Evolutionary conservation across 2,329 filamentous ascomycete species (phyloP).

Genomic region (Amphichorda felina): DNA sequence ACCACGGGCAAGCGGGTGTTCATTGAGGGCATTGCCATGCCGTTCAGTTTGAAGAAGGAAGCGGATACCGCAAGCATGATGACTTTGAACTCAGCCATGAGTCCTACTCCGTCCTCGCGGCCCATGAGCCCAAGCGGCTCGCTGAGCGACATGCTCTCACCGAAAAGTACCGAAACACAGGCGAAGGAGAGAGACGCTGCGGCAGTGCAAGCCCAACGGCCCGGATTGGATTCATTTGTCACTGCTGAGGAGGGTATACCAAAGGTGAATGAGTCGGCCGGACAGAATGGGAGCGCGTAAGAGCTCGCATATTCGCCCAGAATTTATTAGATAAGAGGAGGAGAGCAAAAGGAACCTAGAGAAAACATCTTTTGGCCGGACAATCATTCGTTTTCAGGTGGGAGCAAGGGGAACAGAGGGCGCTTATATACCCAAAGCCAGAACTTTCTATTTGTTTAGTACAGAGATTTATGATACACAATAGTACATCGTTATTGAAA

Average conservation of each 20-base stretch:
- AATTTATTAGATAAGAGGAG: too few species aligned
- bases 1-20: slow-evolving; percentile 52
- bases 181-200: neutral
- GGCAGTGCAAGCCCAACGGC: neutral
- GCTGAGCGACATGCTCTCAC: neutral
- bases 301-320: too few species aligned
- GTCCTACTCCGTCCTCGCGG: slow-evolving; percentile 15
- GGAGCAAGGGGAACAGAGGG: neutral
- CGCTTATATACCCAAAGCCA: slow-evolving; percentile 1
- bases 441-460: slow-evolving; percentile 1
- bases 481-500: slow-evolving; percentile 1
- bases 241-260: slow-evolving; percentile 2
- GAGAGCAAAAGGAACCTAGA: neutral
- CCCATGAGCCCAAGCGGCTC: slow-evolving; percentile 18
- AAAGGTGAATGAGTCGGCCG: neutral
- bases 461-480: slow-evolving; percentile 1
- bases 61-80: slow-evolving; percentile 59
- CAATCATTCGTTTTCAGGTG: neutral
- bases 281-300: neutral
- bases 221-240: slow-evolving; percentile 2
- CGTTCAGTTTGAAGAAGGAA: slow-evolving; percentile 56
- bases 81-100: slow-evolving; percentile 40
- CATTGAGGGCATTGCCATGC: slow-evolving; percentile 57
- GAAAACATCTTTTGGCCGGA: neutral
- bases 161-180: neutral